Evolutionary conservation across 768 basidiomycete genomes (phyloP).

Genomic region (Collybia sordida): DNA sequence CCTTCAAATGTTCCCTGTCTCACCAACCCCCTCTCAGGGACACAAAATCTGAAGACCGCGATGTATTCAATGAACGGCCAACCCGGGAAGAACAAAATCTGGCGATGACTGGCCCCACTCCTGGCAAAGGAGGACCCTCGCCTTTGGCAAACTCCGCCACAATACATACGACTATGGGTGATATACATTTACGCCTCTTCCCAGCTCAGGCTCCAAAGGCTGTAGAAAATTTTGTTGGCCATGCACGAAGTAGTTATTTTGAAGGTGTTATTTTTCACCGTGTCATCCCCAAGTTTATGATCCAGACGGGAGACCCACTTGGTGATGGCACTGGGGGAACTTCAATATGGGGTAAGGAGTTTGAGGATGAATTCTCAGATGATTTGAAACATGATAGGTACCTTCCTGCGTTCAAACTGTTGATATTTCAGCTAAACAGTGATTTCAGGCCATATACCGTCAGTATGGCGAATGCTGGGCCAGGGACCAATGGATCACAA

Average conservation of each 20-base stretch:
- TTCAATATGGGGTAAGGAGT: conserved; percentile 87
- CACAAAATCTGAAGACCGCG: conserved; percentile 84
- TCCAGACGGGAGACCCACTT: conserved; percentile 94
- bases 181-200: conserved; percentile 88
- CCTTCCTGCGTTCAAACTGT: conserved; percentile 1
- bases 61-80: conserved; percentile 97
- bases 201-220: conserved; percentile 92
- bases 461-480: conserved; percentile 94
- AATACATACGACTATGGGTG: conserved; percentile 94
- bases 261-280: conserved; percentile 96
- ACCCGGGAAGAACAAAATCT: conserved; percentile 94
- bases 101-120: conserved; percentile 56
- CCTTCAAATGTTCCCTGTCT: background rate
- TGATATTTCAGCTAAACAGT: background rate
- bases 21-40: conserved; percentile 48
- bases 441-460: conserved; percentile 82
- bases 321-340: conserved; percentile 92
- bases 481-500: conserved; percentile 90
- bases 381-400: conserved; percentile 89
- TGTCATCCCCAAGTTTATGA: conserved; percentile 98
- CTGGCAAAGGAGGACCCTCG: conserved; percentile 57
- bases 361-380: conserved; percentile 92
- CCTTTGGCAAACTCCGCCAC: conserved; percentile 78
- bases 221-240: conserved; percentile 97
- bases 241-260: conserved; percentile 85